These are phyloP conservation scores for Lathyrus sativus DNA, from an alignment of 306 rosid genomes.

Conservation along the genomic window DNA sequence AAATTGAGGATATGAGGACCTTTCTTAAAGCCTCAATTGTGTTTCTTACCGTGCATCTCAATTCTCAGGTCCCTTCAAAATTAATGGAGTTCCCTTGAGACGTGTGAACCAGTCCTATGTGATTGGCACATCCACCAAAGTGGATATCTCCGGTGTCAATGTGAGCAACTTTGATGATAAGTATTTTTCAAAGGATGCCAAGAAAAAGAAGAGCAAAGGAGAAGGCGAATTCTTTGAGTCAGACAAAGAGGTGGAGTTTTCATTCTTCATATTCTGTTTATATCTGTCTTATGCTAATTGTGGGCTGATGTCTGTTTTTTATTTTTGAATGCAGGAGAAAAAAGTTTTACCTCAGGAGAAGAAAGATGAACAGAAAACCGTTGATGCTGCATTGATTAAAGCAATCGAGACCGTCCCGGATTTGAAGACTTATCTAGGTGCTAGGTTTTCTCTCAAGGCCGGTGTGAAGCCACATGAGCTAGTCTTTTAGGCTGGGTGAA, in stretches of 20 bases:
- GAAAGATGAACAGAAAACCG: conserved; percentile 77
- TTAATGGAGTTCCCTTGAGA: conserved; percentile 76
- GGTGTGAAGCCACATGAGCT: conserved; percentile 45
- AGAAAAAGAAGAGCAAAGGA: conserved; percentile 58
- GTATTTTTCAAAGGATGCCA: conserved; percentile 56
- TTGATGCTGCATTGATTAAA: conserved; percentile 61
- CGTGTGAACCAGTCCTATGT: conserved; percentile 70
- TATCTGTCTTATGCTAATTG: background rate
- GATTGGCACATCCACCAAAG: conserved; percentile 66
- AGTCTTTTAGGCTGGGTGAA: conserved; percentile 37
- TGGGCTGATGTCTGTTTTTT: background rate
- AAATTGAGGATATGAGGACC: background rate
- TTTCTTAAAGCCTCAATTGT: background rate
- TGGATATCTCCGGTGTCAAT: conserved; percentile 60
- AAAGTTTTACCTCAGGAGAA: conserved; percentile 67
- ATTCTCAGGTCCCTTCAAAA: conserved; percentile 64
- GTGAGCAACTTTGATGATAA: conserved; percentile 62
- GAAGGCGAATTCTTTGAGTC: conserved; percentile 67
- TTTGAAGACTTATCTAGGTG: conserved; percentile 70
- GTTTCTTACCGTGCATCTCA: background rate
- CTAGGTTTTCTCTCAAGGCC: conserved; percentile 54
- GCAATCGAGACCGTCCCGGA: conserved; percentile 69
- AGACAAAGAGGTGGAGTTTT: conserved; percentile 58
- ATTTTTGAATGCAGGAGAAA: conserved; percentile 58
- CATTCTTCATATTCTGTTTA: background rate